Conservation (phyloP, 352 stramenopile genomes). For the Elongisporangium anandrum region DNA sequence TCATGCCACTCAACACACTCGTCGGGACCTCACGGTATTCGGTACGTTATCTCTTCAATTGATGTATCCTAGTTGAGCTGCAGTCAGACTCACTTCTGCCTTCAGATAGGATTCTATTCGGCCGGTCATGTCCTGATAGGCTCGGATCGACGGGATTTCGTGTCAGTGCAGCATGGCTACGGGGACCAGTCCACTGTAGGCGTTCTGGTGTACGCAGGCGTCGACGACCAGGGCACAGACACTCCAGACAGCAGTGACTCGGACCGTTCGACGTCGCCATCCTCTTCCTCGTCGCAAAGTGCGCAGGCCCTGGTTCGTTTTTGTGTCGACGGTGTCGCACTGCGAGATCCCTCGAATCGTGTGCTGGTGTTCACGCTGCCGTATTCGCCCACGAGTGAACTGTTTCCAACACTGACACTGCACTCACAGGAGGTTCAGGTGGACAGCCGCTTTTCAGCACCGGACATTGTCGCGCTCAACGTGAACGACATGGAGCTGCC, state of each 20-base stretch:
- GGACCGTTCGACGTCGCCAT: conserved; percentile 3
- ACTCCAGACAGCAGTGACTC: conserved; percentile 4
- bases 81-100: background rate
- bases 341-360: conserved; percentile 45
- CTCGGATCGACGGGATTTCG: conserved; percentile 47
- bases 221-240: conserved; percentile 13
- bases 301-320: conserved; percentile 55
- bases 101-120: conserved; percentile 78
- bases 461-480: conserved; percentile 55
- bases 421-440: conserved; percentile 80
- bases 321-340: conserved; percentile 59
- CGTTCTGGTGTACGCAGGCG: conserved; percentile 61
- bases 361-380: conserved; percentile 58
- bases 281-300: conserved; percentile 7
- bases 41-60: conserved; percentile 47
- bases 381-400: conserved; percentile 55
- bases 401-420: conserved; percentile 82
- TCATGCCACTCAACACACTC: conserved; percentile 77
- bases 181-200: conserved; percentile 67
- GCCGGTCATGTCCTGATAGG: conserved; percentile 72
- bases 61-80: too few relatives aligned
- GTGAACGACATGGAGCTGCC: conserved; percentile 45
- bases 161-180: conserved; percentile 50
- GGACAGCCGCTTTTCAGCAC: conserved; percentile 71
- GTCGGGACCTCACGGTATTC: conserved; percentile 77